These are phyloP conservation scores for Pseudonectria buxi DNA, from an alignment of 2,329 filamentous ascomycete species.

Conservation along the genomic window DNA sequence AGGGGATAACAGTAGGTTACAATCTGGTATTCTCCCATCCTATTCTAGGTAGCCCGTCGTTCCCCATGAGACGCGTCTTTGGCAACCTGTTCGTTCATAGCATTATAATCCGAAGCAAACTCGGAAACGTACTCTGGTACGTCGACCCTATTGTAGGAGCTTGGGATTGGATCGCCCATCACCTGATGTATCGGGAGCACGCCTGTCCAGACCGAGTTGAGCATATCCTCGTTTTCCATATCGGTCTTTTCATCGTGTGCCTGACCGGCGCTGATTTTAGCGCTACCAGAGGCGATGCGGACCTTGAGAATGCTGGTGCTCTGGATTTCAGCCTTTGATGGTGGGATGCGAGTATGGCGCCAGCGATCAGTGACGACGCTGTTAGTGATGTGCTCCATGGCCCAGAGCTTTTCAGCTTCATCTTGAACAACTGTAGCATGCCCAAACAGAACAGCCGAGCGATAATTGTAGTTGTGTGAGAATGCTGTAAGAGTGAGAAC, in stretches of 20 bases:
- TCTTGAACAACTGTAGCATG: conserved; percentile 61
- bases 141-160: conserved; percentile 50
- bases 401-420: conserved; percentile 65
- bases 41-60: conserved; percentile 11
- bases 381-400: conserved; percentile 74
- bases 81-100: conserved; percentile 18
- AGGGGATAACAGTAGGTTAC: too few relatives aligned
- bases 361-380: conserved; percentile 64
- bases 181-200: conserved; percentile 57
- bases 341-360: conserved; percentile 61
- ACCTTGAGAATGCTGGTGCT: conserved; percentile 69
- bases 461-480: conserved; percentile 81
- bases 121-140: conserved; percentile 55
- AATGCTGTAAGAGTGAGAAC: conserved; percentile 74
- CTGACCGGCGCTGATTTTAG: conserved; percentile 63
- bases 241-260: conserved; percentile 50
- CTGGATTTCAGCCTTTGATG: conserved; percentile 66
- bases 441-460: conserved; percentile 71
- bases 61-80: conserved; percentile 20
- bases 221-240: conserved; percentile 35
- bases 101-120: conserved; percentile 32
- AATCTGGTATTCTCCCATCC: too few relatives aligned
- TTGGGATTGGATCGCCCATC: conserved; percentile 57
- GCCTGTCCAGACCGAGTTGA: conserved; percentile 46
- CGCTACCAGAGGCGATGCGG: conserved; percentile 61